Evolutionary conservation across 768 basidiomycete species (phyloP).

Genomic region (Pholiota conissans): DNA sequence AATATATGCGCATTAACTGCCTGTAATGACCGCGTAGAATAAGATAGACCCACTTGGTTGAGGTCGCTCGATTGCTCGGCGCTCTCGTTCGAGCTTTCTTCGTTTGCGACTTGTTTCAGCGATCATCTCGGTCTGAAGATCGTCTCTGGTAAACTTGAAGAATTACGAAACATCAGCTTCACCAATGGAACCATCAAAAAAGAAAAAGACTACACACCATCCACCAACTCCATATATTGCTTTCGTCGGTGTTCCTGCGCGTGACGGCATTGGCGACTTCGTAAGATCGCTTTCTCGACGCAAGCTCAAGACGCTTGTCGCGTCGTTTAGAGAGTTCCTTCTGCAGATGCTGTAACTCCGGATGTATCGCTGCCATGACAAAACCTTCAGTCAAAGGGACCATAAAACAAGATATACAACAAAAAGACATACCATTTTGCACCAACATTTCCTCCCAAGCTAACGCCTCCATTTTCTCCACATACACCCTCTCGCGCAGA

Average conservation of each 20-base stretch:
- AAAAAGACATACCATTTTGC: constrained; percentile 58
- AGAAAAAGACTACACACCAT: constrained; percentile 50
- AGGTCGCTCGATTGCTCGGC: constrained; percentile 75
- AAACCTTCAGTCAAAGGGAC: constrained; percentile 1
- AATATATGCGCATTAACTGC: background rate
- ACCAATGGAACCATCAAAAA: constrained; percentile 4
- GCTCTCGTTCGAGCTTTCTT: constrained; percentile 81
- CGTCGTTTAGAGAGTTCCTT: constrained; percentile 75
- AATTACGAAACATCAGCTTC: background rate
- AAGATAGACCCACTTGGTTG: constrained; percentile 56
- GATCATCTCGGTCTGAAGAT: constrained; percentile 84
- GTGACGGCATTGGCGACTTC: constrained; percentile 64
- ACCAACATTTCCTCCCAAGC: constrained; percentile 88
- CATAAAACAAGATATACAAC: background rate
- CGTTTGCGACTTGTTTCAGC: constrained; percentile 88
- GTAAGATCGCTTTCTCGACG: constrained; percentile 68
- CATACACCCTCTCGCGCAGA: constrained; percentile 81
- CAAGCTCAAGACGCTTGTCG: constrained; percentile 80
- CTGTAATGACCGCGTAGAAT: background rate
- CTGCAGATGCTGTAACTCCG: constrained; percentile 82
- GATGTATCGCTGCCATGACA: constrained; percentile 65
- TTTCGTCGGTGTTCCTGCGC: constrained; percentile 68
- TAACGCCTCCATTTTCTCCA: constrained; percentile 92
- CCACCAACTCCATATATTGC: constrained; percentile 90
- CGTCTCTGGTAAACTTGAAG: constrained; percentile 68